These are phyloP conservation scores for Boletus sp. DNA, from an alignment of 1,284 basidiomycete genomes.

Conservation along the genomic window DNA sequence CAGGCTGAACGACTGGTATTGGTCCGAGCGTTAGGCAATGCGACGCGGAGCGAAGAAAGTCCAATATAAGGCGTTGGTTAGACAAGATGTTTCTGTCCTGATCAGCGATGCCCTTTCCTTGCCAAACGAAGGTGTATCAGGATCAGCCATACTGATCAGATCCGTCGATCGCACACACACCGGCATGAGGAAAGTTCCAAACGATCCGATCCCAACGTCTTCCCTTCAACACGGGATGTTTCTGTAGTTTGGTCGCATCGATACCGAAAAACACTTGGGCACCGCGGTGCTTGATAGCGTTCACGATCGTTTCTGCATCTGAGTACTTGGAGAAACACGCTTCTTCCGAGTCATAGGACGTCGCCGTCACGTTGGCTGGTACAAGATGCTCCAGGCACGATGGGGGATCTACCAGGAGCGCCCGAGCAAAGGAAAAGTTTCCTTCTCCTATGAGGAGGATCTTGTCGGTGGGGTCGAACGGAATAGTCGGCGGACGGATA, in stretches of 20 bases:
- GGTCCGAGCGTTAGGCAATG: constrained; percentile 65
- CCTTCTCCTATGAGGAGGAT: constrained; percentile 95
- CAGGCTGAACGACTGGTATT: constrained; percentile 46
- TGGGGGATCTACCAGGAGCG: constrained; percentile 66
- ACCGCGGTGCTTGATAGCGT: constrained; percentile 58
- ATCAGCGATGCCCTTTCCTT: constrained; percentile 92
- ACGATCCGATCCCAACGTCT: constrained; percentile 79
- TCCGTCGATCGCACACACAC: constrained; percentile 43
- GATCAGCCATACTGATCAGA: background rate
- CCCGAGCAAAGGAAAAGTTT: constrained; percentile 91
- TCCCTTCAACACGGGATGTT: constrained; percentile 55
- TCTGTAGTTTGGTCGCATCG: constrained; percentile 82
- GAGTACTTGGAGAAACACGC: constrained; percentile 87
- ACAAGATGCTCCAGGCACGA: constrained; percentile 56
- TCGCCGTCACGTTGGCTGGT: constrained; percentile 78
- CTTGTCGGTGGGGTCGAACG: constrained; percentile 75
- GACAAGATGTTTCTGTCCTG: constrained; percentile 92
- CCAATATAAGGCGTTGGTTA: constrained; percentile 89
- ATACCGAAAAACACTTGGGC: constrained; percentile 81
- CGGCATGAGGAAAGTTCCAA: constrained; percentile 98
- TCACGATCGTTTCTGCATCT: constrained; percentile 70
- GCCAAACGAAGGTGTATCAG: constrained; percentile 15
- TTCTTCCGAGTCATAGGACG: constrained; percentile 83
- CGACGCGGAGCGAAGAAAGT: constrained; percentile 79
- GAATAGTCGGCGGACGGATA: constrained; percentile 56